Percentiles rank a stretch among this genome's conserved stretches.
These are phyloP conservation scores for Pleurotus cornucopiae DNA, from an alignment of 768 basidiomycete genomes.

Conservation along the genomic window DNA sequence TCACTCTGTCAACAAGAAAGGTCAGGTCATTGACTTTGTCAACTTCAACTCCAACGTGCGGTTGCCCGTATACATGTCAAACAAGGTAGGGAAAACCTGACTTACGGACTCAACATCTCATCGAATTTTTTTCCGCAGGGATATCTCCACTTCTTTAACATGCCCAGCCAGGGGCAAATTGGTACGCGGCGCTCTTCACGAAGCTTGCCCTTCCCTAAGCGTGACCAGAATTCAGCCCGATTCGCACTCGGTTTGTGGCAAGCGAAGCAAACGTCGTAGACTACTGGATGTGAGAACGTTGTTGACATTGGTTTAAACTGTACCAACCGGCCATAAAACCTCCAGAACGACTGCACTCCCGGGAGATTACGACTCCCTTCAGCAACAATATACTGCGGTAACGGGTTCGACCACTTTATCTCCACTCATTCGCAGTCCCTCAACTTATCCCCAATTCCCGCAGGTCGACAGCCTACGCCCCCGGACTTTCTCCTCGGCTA, in stretches of 20 bases:
- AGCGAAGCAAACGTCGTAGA: conserved; percentile 29
- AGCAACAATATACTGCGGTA: conserved; percentile 29
- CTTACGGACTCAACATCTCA: too few relatives aligned
- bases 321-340: too few relatives aligned
- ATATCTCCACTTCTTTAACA: conserved; percentile 31
- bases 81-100: conserved; percentile 20
- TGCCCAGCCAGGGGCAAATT: conserved; percentile 30
- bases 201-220: too few relatives aligned
- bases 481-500: conserved; percentile 31
- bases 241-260: conserved; percentile 27
- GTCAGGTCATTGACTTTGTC: conserved; percentile 31
- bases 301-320: not conserved
- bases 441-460: not conserved
- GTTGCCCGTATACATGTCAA: conserved; percentile 32
- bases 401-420: conserved; percentile 20
- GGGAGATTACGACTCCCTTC: conserved; percentile 31
- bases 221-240: conserved; percentile 24
- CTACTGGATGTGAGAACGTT: conserved; percentile 26
- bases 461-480: conserved; percentile 30
- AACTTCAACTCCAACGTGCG: conserved; percentile 32
- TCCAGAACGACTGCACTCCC: conserved; percentile 27
- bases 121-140: conserved; percentile 15
- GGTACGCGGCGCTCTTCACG: conserved; percentile 14
- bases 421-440: not conserved
- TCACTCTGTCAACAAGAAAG: conserved; percentile 32